A percentile compares a stretch with the other conserved stretches of the same genome.
Conservation (phyloP, 2,329 filamentous ascomycete genomes). For the Fusarium verticillioides region DNA sequence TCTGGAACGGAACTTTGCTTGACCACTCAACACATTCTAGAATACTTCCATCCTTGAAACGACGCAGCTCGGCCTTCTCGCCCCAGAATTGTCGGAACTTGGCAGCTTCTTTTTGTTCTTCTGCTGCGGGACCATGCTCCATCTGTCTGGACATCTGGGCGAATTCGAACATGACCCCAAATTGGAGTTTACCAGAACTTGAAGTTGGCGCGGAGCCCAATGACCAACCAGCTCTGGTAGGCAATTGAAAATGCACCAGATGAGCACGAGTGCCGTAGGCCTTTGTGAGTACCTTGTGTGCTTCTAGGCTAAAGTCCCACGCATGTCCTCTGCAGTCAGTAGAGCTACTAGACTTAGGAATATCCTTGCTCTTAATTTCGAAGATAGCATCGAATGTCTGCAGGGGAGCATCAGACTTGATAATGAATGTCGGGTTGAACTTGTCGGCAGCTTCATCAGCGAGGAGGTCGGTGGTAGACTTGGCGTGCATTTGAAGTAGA, state of each 20-base stretch:
- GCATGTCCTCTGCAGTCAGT: conserved; percentile 56
- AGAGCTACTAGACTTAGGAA: conserved; percentile 43
- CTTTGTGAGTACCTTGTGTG: conserved; percentile 73
- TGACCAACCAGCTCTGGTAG: conserved; percentile 48
- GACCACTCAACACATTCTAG: conserved; percentile 91
- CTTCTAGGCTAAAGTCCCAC: conserved; percentile 62
- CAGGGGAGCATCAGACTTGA: conserved; percentile 63
- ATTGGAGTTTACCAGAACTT: conserved; percentile 57
- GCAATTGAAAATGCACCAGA: conserved; percentile 69
- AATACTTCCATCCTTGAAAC: conserved; percentile 96
- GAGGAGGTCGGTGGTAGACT: conserved; percentile 77
- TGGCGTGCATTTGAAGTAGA: conserved; percentile 78
- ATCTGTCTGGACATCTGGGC: conserved; percentile 78
- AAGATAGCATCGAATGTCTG: conserved; percentile 65
- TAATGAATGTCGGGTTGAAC: conserved; percentile 87
- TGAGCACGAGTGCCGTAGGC: conserved; percentile 81
- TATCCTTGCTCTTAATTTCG: conserved; percentile 49
- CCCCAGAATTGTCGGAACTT: conserved; percentile 94
- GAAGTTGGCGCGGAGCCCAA: conserved; percentile 37
- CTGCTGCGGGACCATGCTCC: conserved; percentile 87
- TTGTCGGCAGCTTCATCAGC: conserved; percentile 80
- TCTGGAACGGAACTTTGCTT: conserved; percentile 68
- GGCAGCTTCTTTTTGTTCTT: conserved; percentile 84
- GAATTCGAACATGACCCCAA: conserved; percentile 79
- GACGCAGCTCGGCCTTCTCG: conserved; percentile 88